Evolutionary conservation across 2,329 filamentous ascomycete species (phyloP).

Genomic region (Mycogone perniciosa): DNA sequence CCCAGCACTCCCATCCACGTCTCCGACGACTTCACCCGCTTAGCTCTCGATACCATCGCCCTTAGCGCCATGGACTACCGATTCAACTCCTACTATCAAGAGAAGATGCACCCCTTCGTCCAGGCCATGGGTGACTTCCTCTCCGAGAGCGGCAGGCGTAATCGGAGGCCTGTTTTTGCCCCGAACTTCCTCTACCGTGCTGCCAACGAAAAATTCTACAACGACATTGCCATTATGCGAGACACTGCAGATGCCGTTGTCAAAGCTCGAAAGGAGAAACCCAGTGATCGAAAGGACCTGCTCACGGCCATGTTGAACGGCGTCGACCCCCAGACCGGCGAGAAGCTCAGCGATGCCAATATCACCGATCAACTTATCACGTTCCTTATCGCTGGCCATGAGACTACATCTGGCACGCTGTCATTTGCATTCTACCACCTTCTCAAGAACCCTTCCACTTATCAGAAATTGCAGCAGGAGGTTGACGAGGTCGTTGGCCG

Average conservation of each 20-base stretch:
- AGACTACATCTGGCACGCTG: slow-evolving; percentile 63
- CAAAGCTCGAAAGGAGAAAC: slow-evolving; percentile 48
- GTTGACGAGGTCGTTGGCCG: slow-evolving; percentile 59
- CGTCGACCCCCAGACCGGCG: slow-evolving; percentile 59
- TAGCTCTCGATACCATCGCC: slow-evolving; percentile 66
- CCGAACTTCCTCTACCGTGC: slow-evolving; percentile 44
- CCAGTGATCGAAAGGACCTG: slow-evolving; percentile 56
- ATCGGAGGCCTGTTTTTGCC: slow-evolving; percentile 39
- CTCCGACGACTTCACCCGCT: slow-evolving; percentile 63
- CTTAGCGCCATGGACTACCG: slow-evolving; percentile 65
- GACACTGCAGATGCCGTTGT: slow-evolving; percentile 55
- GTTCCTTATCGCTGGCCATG: slow-evolving; percentile 64
- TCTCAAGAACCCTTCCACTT: slow-evolving; percentile 54
- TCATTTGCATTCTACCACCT: slow-evolving; percentile 61
- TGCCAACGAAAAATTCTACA: slow-evolving; percentile 43
- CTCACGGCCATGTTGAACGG: slow-evolving; percentile 64
- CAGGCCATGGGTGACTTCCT: slow-evolving; percentile 61
- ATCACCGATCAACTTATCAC: slow-evolving; percentile 68
- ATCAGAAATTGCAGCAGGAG: slow-evolving; percentile 58
- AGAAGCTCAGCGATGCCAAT: slow-evolving; percentile 54
- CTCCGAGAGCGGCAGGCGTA: slow-evolving; percentile 45
- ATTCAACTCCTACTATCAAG: slow-evolving; percentile 69
- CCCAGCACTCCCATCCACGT: slow-evolving; percentile 49
- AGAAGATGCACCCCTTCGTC: slow-evolving; percentile 64
- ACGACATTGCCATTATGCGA: slow-evolving; percentile 50